Evolutionary conservation across 2,329 filamentous ascomycete species (phyloP).

Genomic region (Aureobasidium sp.): DNA sequence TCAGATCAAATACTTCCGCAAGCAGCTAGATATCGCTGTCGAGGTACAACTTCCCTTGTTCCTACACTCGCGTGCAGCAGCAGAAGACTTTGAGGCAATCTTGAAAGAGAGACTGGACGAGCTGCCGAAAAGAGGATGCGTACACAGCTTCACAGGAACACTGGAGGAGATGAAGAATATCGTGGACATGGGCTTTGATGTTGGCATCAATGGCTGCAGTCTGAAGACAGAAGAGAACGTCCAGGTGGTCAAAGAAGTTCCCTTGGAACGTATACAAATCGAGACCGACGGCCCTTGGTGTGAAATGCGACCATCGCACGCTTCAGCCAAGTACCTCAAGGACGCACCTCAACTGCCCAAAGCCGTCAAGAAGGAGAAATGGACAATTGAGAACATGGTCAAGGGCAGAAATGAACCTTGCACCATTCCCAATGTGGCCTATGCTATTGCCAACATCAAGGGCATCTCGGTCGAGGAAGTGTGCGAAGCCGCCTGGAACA

Average conservation of each 20-base stretch:
- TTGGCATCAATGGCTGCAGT: conserved; percentile 95
- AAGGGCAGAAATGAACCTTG: conserved; percentile 94
- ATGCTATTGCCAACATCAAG: conserved; percentile 80
- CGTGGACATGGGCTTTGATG: conserved; percentile 71
- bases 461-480: conserved; percentile 71
- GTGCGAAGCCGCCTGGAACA: conserved; percentile 75
- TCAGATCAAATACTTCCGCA: conserved; percentile 77
- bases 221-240: conserved; percentile 92
- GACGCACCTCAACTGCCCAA: conserved; percentile 67
- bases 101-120: conserved; percentile 43
- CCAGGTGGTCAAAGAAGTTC: conserved; percentile 70
- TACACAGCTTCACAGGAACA: conserved; percentile 92
- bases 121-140: conserved; percentile 65
- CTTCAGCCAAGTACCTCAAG: conserved; percentile 65
- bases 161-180: conserved; percentile 74
- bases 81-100: conserved; percentile 70
- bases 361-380: conserved; percentile 93
- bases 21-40: conserved; percentile 71
- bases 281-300: conserved; percentile 98
- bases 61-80: conserved; percentile 82
- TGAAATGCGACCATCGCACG: conserved; percentile 83
- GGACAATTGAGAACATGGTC: conserved; percentile 77
- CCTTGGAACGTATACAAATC: conserved; percentile 74
- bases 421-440: conserved; percentile 77
- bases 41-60: conserved; percentile 78